Evolutionary conservation across 169 alveolate genomes (phyloP), one percentile per base, ranked within the genome.

Genomic region (Eimeria sp.): DNA sequence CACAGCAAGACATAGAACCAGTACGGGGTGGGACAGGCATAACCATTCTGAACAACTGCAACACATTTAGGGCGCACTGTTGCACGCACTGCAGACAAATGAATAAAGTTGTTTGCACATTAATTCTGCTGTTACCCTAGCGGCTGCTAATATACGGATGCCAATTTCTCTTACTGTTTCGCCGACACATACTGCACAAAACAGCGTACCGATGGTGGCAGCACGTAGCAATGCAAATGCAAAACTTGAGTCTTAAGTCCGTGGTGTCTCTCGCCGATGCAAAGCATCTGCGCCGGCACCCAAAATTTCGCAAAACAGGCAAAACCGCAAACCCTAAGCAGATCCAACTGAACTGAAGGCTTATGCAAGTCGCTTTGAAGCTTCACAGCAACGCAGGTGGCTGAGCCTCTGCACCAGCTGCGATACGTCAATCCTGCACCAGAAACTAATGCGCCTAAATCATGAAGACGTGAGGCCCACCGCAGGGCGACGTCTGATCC

Each of bases 401-500:
- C 40, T 30, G 40, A 11, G 18, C 34, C n/a, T 4, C 30, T 73
- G 83, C 83, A 40, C 34, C 83, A 40, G 27, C 54, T 40, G 54
- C 51, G 51, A 73, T 54, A 73, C 57, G 5, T 11, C 4, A 73
- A 18, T 51, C 57, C 57, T 40, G 18, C 6, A 40, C 34, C 16
- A 13, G 57, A 18, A 34, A 73, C 43, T 0, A 4, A 13, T 57
- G 14, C 16, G 27, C 83, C 51, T 40, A 34, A 40, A 34, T 13
- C 54, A 18, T 73, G 83, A 73, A 73, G 10, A 40, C 83, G 54
- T 40, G 83, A 6, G 22, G 43, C 96, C 49, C 90, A 93, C 96
- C 92, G 75, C 57, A 93, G 89, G 51, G 96, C 96, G 34, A 93
- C 94, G 67, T 93, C 96, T 9, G 96, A 82, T 4, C 96, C 96